Evolutionary conservation across 2,329 filamentous ascomycete species (phyloP).

Genomic region (Trichoderma sp.): DNA sequence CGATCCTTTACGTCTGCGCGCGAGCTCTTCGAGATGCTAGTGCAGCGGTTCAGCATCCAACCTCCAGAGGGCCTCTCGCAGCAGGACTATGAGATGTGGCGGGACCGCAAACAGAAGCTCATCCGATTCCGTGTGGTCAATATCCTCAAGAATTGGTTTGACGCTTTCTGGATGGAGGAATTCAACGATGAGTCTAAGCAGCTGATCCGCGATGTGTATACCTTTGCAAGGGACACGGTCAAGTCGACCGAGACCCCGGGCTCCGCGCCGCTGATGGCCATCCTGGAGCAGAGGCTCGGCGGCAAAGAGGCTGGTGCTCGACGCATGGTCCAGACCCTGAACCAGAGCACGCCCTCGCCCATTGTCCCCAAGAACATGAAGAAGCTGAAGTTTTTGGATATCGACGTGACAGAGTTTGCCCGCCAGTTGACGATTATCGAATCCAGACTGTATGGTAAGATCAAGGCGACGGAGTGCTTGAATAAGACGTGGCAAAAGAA

Average conservation of each 20-base stretch:
- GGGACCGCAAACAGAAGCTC: slow-evolving; percentile 91
- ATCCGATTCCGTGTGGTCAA: slow-evolving; percentile 97
- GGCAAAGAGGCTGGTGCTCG: slow-evolving; percentile 87
- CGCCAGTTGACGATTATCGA: slow-evolving; percentile 96
- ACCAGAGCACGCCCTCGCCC: slow-evolving; percentile 77
- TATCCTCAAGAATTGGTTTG: slow-evolving; percentile 97
- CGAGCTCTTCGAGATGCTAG: slow-evolving; percentile 89
- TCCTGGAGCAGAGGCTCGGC: slow-evolving; percentile 83
- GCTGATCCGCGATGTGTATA: slow-evolving; percentile 84
- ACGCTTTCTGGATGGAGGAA: slow-evolving; percentile 98
- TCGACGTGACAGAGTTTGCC: slow-evolving; percentile 95
- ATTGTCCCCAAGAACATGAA: slow-evolving; percentile 99
- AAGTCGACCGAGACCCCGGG: slow-evolving; percentile 93
- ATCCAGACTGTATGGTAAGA: slow-evolving; percentile 90
- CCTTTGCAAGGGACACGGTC: slow-evolving; percentile 88
- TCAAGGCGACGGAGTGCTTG: slow-evolving; percentile 91
- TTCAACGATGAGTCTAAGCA: slow-evolving; percentile 80
- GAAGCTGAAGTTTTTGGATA: slow-evolving; percentile 97
- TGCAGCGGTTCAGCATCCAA: slow-evolving; percentile 89
- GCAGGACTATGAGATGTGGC: slow-evolving; percentile 82
- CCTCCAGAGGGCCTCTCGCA: slow-evolving; percentile 78
- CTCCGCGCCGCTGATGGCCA: slow-evolving; percentile 77
- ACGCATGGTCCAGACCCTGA: slow-evolving; percentile 82
- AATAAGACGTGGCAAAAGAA: slow-evolving; percentile 99
- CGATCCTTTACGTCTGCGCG: slow-evolving; percentile 88